phyloP scores from a whole-genome alignment of 805 yeast species.

The Cyberlindnera saturnus region DNA sequence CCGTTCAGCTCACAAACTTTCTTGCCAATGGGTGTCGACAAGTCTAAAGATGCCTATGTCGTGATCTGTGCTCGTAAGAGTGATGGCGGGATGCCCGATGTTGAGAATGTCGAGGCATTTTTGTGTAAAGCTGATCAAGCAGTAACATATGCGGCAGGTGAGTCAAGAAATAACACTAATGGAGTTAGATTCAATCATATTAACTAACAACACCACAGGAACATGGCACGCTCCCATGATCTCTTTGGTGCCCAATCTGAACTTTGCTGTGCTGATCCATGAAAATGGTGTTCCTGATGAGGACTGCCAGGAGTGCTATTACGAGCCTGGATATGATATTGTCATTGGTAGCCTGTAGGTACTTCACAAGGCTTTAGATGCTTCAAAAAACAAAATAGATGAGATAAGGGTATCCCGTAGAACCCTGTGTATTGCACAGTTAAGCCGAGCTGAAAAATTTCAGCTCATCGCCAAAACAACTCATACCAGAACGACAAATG shows the following conservation, averaged over 20 bases:
- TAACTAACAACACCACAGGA: conserved; percentile 27
- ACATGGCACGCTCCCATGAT: conserved; percentile 98
- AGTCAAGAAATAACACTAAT: conserved; percentile 2
- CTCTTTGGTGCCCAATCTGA: conserved; percentile 59
- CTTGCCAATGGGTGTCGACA: conserved; percentile 78
- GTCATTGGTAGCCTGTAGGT: conserved; percentile 4
- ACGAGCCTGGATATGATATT: conserved; percentile 50
- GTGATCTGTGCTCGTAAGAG: conserved; percentile 70
- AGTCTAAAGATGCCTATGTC: conserved; percentile 46
- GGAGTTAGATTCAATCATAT: background rate
- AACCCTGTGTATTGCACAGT: background rate
- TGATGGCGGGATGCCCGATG: conserved; percentile 52
- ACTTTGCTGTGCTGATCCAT: conserved; percentile 83
- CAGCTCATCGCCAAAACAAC: background rate
- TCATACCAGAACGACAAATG: background rate
- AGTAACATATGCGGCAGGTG: conserved; percentile 70
- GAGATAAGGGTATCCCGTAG: too few relatives aligned
- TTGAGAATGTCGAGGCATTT: conserved; percentile 58
- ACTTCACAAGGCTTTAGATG: background rate
- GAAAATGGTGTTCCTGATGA: conserved; percentile 77
- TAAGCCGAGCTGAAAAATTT: background rate
- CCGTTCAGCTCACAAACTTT: conserved; percentile 87
- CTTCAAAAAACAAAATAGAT: too few relatives aligned
- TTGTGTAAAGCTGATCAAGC: conserved; percentile 78
- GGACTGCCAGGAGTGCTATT: conserved; percentile 76